Evolutionary conservation across 2,329 filamentous ascomycete species (phyloP).

Genomic region (Helotiales sp.): DNA sequence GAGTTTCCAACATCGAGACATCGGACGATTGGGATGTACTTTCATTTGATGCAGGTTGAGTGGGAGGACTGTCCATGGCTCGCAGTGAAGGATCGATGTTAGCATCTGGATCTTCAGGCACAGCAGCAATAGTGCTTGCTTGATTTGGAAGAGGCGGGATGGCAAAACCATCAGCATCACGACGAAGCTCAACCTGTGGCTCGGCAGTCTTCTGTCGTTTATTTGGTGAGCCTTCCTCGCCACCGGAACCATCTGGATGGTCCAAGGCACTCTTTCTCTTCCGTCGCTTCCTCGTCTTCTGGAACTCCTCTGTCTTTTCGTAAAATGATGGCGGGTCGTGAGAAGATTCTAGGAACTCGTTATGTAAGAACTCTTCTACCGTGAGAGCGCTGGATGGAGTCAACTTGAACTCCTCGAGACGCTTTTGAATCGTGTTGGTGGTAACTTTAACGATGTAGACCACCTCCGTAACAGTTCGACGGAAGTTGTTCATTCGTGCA

Average conservation of each 20-base stretch:
- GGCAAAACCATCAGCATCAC: constrained; percentile 68
- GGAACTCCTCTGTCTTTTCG: constrained; percentile 60
- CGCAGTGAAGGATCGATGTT: constrained; percentile 1
- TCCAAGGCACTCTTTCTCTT: constrained; percentile 23
- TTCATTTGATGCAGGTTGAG: not conserved
- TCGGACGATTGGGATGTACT: no score
- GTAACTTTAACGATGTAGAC: constrained; percentile 99
- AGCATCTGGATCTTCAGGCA: not conserved
- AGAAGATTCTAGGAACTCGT: constrained; percentile 69
- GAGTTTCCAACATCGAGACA: not conserved
- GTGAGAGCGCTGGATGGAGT: constrained; percentile 84
- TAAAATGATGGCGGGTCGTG: constrained; percentile 86
- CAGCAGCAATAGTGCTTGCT: not conserved
- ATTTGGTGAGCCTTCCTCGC: constrained; percentile 11
- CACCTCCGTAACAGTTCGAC: constrained; percentile 86
- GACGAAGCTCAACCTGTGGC: constrained; percentile 39
- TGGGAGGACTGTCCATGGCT: constrained; percentile 2
- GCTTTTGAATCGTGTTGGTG: constrained; percentile 87
- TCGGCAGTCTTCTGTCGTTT: constrained; percentile 28
- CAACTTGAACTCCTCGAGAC: constrained; percentile 86
- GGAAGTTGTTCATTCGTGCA: constrained; percentile 97
- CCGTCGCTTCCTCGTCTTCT: constrained; percentile 47
- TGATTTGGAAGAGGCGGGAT: constrained; percentile 53
- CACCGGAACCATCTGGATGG: constrained; percentile 26
- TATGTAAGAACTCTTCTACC: constrained; percentile 78